These are phyloP conservation scores for Pythium rhizo-oryzae DNA, from an alignment of 352 stramenopile species.

Conservation along the genomic window DNA sequence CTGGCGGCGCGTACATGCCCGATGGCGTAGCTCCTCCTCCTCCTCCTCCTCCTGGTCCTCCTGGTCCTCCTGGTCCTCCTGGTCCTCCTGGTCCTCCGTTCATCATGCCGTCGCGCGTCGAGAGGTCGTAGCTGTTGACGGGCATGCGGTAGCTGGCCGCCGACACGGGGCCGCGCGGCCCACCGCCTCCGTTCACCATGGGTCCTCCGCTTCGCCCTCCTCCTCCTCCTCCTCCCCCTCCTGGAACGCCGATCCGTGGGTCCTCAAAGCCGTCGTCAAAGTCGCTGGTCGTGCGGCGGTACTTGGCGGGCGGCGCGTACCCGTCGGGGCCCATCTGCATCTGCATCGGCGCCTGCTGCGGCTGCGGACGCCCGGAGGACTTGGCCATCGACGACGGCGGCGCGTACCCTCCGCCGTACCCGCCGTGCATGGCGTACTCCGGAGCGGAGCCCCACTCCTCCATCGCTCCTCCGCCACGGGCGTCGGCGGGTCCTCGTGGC, in stretches of 20 bases:
- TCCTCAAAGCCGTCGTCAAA: slow-evolving; percentile 20
- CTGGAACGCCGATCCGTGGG: neutral
- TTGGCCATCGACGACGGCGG: neutral
- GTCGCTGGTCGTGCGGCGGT: slow-evolving; percentile 19
- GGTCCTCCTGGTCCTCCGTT: neutral
- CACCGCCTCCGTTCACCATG: neutral
- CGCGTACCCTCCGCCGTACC: slow-evolving; percentile 3
- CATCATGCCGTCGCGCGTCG: slow-evolving; percentile 4
- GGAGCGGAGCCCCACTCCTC: slow-evolving; percentile 1
- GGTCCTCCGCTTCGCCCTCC: neutral
- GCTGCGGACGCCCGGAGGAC: neutral
- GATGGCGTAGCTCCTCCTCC: neutral
- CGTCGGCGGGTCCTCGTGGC: slow-evolving; percentile 11
- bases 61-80: too few species aligned
- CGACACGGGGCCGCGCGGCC: neutral
- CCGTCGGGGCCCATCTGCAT: neutral
- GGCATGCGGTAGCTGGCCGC: slow-evolving; percentile 15
- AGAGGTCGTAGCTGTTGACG: slow-evolving; percentile 20
- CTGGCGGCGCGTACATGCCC: slow-evolving; percentile 13
- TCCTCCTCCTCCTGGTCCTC: too few species aligned
- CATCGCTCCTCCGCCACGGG: neutral
- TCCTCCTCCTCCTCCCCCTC: slow-evolving; percentile 20
- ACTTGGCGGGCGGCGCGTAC: slow-evolving; percentile 22
- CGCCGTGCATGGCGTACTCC: slow-evolving; percentile 6
- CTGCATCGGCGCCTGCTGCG: neutral